Conservation (phyloP, 495 filamentous ascomycete species). For the Neurospora sp. region DNA sequence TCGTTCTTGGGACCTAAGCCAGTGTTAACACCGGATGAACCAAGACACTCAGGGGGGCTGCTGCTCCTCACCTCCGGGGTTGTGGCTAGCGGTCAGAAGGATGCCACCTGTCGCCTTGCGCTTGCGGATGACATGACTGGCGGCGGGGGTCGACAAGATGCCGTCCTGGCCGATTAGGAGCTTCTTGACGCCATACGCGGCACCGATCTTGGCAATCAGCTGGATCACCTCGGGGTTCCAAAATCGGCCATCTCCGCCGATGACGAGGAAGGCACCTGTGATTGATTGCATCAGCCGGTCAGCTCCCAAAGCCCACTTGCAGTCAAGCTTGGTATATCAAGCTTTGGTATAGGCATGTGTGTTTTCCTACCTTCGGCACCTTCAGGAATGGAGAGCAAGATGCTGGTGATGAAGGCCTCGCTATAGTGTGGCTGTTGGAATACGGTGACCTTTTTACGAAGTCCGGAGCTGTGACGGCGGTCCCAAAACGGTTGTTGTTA, state of each 20-base stretch:
- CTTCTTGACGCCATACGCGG: constrained; percentile 98
- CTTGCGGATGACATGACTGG: constrained; percentile 90
- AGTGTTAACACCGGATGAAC: neutral
- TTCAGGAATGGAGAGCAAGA: constrained; percentile 92
- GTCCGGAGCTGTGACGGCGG: constrained; percentile 59
- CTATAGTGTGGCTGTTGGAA: constrained; percentile 94
- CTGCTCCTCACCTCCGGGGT: constrained; percentile 73
- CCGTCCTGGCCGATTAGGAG: constrained; percentile 90
- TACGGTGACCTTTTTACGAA: constrained; percentile 96
- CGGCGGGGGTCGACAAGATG: constrained; percentile 91
- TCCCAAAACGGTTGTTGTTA: neutral
- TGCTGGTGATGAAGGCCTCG: constrained; percentile 88
- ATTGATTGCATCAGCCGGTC: neutral
- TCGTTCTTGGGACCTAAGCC: constrained; percentile 72
- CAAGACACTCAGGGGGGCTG: neutral
- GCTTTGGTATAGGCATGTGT: neutral
- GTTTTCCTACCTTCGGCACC: constrained; percentile 51
- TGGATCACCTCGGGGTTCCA: constrained; percentile 95
- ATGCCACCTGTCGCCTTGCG: constrained; percentile 92
- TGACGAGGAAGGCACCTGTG: constrained; percentile 74
- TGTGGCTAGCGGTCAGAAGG: constrained; percentile 92
- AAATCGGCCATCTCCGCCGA: constrained; percentile 94
- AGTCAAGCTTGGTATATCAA: neutral
- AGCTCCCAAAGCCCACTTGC: neutral
- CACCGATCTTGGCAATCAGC: constrained; percentile 92